Base-by-base conservation (phyloP, 2,329 filamentous ascomycete genomes). In the Colletotrichum eleusines region DNA sequence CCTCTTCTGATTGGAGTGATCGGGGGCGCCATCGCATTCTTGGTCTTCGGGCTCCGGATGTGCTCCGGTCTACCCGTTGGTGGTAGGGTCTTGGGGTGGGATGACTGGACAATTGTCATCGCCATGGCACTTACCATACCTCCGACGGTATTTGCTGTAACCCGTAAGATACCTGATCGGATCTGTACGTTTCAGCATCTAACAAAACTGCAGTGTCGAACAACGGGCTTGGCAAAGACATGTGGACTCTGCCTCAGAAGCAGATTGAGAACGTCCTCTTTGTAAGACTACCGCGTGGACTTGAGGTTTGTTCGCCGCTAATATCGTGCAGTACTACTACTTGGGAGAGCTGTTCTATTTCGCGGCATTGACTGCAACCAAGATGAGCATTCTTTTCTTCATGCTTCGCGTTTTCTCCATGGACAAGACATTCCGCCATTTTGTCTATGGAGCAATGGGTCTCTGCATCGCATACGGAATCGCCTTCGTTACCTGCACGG, bases 151-250 rank as follows among this genome's bases (percentile, higher is more conserved):
- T 51, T 51, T 28, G 14, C 48, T 11, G 48, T 51, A 51, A 51
- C 48, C 12, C 8, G 48, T 51, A 28, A 51, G 48, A 28, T 28
- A 20, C 14, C 48, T 31, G 26, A 20, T 50, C 3, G 6, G 16
- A 31, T 51, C 26, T 51, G 14, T 18, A 20, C 14, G 9, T 9
- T 51, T 18, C 26, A 2, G 3, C 7, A 75, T 12, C 74, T 80
- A n/a, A 38, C 31, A 23, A 31, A 28, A 74, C 75, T 16, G 26
- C 48, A 78, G 78, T 75, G 18, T 74, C 76, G 1, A 62, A 75
- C 2, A 53, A 74, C 1, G 77, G 74, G 0, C 80, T 81, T 40
- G 81, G 81, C 7, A 76, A 78, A n/a, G 81, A 82, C 62, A 77
- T 82, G 16, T 82, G 81, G 81, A 78, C 76, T 12, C 67, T 82